These are phyloP conservation scores for Calocera cornea DNA, from an alignment of 768 basidiomycete species.

Conservation along the genomic window DNA sequence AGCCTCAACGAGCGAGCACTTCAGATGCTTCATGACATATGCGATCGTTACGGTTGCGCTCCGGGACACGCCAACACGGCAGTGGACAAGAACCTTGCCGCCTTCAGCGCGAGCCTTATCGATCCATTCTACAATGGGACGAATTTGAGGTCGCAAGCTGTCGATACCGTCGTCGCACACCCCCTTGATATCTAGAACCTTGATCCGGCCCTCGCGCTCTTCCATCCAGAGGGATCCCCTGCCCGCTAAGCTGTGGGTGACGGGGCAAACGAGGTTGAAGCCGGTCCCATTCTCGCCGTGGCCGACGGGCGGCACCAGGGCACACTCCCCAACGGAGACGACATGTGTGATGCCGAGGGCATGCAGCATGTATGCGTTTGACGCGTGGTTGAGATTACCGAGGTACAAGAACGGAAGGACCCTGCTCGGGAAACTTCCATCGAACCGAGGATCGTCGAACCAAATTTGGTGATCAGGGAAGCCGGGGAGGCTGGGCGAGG, in stretches of 20 bases:
- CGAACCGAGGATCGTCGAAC: conserved; percentile 88
- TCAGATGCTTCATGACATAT: conserved; percentile 89
- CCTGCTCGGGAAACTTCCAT: conserved; percentile 89
- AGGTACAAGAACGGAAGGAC: conserved; percentile 87
- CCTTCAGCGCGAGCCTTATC: conserved; percentile 68
- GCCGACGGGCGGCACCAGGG: conserved; percentile 57
- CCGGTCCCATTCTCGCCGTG: conserved; percentile 8
- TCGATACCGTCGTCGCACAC: conserved; percentile 96
- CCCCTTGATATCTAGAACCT: conserved; percentile 81
- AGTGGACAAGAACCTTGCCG: conserved; percentile 88
- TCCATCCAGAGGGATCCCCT: conserved; percentile 70
- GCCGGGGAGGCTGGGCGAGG: conserved; percentile 50
- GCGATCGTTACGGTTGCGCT: conserved; percentile 95
- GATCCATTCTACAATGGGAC: conserved; percentile 86
- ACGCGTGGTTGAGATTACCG: conserved; percentile 88
- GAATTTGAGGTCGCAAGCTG: conserved; percentile 76
- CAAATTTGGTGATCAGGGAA: conserved; percentile 70
- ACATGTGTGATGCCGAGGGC: conserved; percentile 94
- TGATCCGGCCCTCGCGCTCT: conserved; percentile 76
- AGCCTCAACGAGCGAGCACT: conserved; percentile 76
- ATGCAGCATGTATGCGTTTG: conserved; percentile 91
- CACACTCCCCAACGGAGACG: conserved; percentile 91
- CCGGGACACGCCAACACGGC: conserved; percentile 95
- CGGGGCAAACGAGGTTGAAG: conserved; percentile 8
- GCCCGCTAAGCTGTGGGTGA: conserved; percentile 7